Percentiles rank a stretch among this genome's conserved stretches.
These are phyloP conservation scores for Rhinocladiella similis DNA, from an alignment of 2,329 filamentous ascomycete species.

Conservation along the genomic window DNA sequence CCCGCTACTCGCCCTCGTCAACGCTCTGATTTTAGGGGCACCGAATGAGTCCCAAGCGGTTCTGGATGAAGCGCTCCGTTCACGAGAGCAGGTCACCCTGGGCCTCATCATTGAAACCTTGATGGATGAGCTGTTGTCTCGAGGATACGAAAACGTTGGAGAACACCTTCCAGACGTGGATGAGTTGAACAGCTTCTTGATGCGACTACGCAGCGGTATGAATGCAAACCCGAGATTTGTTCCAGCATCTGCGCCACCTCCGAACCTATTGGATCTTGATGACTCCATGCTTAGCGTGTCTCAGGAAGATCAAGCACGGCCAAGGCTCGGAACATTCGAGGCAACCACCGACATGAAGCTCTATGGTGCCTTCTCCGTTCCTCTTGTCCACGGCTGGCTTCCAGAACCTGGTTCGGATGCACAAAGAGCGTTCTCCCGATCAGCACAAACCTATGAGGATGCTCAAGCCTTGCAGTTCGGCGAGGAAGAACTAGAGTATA, in stretches of 20 bases:
- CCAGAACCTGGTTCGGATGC: constrained; percentile 63
- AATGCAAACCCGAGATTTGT: constrained; percentile 94
- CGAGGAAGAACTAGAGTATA: constrained; percentile 84
- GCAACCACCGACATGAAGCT: constrained; percentile 85
- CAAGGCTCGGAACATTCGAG: constrained; percentile 73
- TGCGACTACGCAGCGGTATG: constrained; percentile 92
- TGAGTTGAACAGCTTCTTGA: constrained; percentile 83
- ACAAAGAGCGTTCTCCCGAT: constrained; percentile 67
- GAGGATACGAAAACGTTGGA: constrained; percentile 57
- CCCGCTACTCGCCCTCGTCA: constrained; percentile 87
- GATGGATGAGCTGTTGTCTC: constrained; percentile 88
- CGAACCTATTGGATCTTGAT: constrained; percentile 36
- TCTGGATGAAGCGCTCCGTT: constrained; percentile 73
- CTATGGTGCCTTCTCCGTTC: constrained; percentile 85
- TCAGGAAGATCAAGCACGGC: constrained; percentile 13
- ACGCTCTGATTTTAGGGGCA: constrained; percentile 83
- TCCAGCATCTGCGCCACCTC: constrained; percentile 53
- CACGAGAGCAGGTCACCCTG: constrained; percentile 84
- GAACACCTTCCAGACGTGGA: constrained; percentile 77
- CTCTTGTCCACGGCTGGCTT: constrained; percentile 91
- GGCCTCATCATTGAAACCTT: constrained; percentile 83
- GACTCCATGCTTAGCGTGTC: constrained; percentile 25
- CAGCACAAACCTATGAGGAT: constrained; percentile 85
- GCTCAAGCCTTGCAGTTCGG: constrained; percentile 85
- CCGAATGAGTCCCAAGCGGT: constrained; percentile 66